Evolutionary conservation across 148 eudicot species (phyloP).

Genomic region (Spergularia bocconei): DNA sequence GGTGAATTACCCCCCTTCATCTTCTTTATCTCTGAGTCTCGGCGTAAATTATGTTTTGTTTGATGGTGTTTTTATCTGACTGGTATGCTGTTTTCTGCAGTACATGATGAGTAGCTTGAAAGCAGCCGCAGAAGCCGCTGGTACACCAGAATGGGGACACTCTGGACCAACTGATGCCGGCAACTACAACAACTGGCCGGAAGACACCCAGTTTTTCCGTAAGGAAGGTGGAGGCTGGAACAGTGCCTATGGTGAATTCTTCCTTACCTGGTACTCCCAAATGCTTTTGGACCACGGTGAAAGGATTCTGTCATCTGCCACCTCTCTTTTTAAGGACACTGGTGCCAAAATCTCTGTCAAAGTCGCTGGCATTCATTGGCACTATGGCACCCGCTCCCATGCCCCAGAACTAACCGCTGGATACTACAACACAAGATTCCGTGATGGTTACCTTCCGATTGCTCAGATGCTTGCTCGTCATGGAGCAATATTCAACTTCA

Average conservation of each 20-base stretch:
- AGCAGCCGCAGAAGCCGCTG: conserved; percentile 83
- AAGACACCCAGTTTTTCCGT: conserved; percentile 82
- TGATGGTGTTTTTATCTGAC: not conserved
- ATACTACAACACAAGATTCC: conserved; percentile 83
- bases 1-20: conserved; percentile 31
- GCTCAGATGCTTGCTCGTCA: conserved; percentile 86
- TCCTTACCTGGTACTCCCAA: conserved; percentile 89
- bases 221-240: conserved; percentile 85
- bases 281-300: conserved; percentile 86
- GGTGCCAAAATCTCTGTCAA: conserved; percentile 83
- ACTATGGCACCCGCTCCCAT: conserved; percentile 86
- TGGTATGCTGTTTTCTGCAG: conserved; percentile 36
- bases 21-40: not conserved
- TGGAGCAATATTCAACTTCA: conserved; percentile 81
- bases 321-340: conserved; percentile 37
- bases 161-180: conserved; percentile 96
- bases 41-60: not conserved
- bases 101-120: conserved; percentile 78
- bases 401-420: conserved; percentile 98
- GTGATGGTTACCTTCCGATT: conserved; percentile 83
- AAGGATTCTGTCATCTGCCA: conserved; percentile 58
- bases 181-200: conserved; percentile 92
- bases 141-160: conserved; percentile 92
- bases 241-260: conserved; percentile 75
- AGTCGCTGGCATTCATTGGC: conserved; percentile 96